phyloP scores from a whole-genome alignment of 2,329 filamentous ascomycete species.

The Ceratocystis variospora region DNA sequence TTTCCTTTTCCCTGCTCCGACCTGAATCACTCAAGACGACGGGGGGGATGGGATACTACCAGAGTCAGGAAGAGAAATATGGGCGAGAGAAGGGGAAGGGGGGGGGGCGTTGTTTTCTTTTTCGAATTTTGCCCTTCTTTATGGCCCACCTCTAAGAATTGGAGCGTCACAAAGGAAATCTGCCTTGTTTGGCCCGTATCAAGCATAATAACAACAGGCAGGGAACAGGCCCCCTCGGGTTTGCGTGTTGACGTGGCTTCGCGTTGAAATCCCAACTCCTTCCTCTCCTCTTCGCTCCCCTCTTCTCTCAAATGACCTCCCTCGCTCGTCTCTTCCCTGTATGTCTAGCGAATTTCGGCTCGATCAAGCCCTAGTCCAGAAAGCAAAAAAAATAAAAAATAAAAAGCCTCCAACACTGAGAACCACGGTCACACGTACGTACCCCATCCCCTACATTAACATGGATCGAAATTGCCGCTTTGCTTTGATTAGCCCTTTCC shows the following conservation, averaged over 20 bases:
- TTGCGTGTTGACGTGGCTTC: slow-evolving; percentile 4
- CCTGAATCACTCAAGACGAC: background rate
- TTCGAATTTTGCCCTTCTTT: background rate
- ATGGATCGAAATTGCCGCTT: background rate
- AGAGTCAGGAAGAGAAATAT: background rate
- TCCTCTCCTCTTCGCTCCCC: background rate
- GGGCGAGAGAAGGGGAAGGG: background rate
- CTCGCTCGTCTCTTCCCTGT: background rate
- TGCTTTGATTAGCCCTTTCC: background rate
- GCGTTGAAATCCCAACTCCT: background rate
- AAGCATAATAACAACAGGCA: background rate
- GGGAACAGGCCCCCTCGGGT: background rate
- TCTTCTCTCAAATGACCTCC: background rate
- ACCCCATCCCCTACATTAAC: background rate
- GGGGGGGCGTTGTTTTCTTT: background rate
- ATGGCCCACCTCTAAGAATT: background rate
- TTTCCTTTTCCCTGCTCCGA: background rate
- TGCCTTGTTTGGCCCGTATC: no score
- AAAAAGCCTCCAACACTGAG: background rate
- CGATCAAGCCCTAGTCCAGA: background rate
- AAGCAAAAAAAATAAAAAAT: background rate
- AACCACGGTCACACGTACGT: background rate
- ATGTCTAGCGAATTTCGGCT: slow-evolving; percentile 2
- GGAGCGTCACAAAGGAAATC: background rate
- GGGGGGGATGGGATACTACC: background rate